A percentile compares a stretch with the other conserved stretches of the same genome.
Evolutionary conservation across 2,329 filamentous ascomycete species (phyloP).

Genomic region (Alternaria ethzedia): DNA sequence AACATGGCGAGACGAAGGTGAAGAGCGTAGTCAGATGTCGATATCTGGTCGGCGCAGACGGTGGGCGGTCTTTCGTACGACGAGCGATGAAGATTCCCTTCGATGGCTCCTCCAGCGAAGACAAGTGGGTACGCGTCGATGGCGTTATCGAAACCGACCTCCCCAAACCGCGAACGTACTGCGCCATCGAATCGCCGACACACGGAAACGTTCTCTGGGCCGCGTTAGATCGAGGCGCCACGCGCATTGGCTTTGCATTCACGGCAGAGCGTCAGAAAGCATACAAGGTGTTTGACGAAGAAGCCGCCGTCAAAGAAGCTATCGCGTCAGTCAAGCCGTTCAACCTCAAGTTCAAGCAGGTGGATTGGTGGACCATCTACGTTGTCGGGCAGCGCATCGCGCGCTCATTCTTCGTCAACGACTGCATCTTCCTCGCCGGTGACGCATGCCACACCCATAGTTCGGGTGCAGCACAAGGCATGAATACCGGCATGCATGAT

Average conservation of each 20-base stretch:
- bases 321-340: conserved; percentile 51
- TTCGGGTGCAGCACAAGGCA: neutral
- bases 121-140: conserved; percentile 63
- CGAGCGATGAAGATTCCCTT: conserved; percentile 56
- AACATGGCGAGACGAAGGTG: conserved; percentile 33
- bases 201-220: conserved; percentile 65
- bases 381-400: conserved; percentile 52
- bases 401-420: conserved; percentile 42
- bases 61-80: conserved; percentile 58
- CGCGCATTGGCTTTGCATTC: conserved; percentile 62
- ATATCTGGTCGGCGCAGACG: conserved; percentile 61
- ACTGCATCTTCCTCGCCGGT: conserved; percentile 61
- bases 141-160: conserved; percentile 58
- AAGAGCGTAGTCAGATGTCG: conserved; percentile 48
- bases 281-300: conserved; percentile 46
- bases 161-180: conserved; percentile 56
- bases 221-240: conserved; percentile 60
- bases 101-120: conserved; percentile 57
- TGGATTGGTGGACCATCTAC: conserved; percentile 56
- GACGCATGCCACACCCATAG: conserved; percentile 49
- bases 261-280: conserved; percentile 50
- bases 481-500: neutral
- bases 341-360: conserved; percentile 46
- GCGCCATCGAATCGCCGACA: conserved; percentile 58
- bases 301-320: conserved; percentile 49